phyloP scores from a whole-genome alignment of 306 rosid species.

The Quercus aquifolioides region DNA sequence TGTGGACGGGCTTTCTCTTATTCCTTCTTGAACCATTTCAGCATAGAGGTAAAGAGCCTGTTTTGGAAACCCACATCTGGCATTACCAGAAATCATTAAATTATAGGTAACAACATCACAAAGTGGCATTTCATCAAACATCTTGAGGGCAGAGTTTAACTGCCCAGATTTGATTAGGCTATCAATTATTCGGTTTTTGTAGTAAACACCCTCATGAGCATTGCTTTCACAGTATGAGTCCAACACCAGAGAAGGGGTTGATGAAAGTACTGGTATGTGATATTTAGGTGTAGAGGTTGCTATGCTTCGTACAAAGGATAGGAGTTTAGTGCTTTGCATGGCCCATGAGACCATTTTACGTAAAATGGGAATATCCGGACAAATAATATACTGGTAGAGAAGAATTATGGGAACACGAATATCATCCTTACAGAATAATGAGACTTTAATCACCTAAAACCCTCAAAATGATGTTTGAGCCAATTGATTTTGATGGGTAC shows the following conservation, averaged over 20 bases:
- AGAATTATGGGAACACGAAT: background rate
- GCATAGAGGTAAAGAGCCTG: conserved; percentile 48
- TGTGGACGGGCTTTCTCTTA: conserved; percentile 55
- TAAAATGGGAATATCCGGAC: conserved; percentile 17
- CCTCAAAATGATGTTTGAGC: background rate
- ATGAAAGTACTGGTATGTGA: background rate
- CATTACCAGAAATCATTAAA: conserved; percentile 58
- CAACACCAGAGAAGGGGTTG: conserved; percentile 13
- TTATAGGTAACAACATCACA: conserved; percentile 72
- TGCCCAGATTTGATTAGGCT: conserved; percentile 35
- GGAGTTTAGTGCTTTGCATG: conserved; percentile 14
- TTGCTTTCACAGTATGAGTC: conserved; percentile 17
- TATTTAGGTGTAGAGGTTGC: conserved; percentile 9
- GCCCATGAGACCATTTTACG: conserved; percentile 12
- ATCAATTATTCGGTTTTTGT: conserved; percentile 47
- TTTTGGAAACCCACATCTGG: conserved; percentile 24
- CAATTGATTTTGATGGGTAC: background rate
- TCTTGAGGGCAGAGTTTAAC: conserved; percentile 37
- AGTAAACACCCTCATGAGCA: conserved; percentile 30
- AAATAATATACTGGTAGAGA: background rate
- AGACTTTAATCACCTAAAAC: background rate
- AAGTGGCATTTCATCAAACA: conserved; percentile 53
- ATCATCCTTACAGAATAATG: background rate
- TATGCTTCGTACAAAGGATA: conserved; percentile 23
- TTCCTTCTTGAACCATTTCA: conserved; percentile 53